phyloP scores from a whole-genome alignment of 1,284 basidiomycete genomes.

The Coniferiporia weirii region DNA sequence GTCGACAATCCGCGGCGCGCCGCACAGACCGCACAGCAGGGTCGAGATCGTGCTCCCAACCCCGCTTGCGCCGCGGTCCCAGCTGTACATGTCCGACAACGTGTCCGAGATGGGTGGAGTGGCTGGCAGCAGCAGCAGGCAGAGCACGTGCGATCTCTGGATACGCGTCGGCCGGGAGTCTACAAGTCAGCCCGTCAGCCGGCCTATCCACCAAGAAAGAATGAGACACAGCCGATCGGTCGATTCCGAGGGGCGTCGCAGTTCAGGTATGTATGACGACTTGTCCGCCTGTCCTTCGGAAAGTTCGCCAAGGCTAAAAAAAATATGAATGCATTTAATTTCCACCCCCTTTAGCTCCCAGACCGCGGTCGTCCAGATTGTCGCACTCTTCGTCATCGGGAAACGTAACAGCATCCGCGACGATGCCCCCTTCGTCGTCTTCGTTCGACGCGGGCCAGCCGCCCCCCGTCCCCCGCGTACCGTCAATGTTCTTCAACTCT shows the following conservation, averaged over 20 bases:
- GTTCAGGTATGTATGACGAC: no score
- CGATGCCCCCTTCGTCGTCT: background rate
- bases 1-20: slow-evolving; percentile 37
- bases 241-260: background rate
- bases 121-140: background rate
- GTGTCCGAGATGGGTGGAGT: background rate
- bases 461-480: slow-evolving; percentile 17
- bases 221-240: background rate
- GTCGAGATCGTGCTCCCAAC: slow-evolving; percentile 56
- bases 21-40: slow-evolving; percentile 48
- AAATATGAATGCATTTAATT: no score
- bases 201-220: background rate
- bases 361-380: background rate
- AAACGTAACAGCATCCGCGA: background rate
- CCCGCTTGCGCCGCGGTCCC: slow-evolving; percentile 41
- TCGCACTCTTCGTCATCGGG: slow-evolving; percentile 10
- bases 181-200: background rate
- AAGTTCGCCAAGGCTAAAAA: no score
- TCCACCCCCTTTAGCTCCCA: background rate
- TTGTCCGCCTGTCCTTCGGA: no score
- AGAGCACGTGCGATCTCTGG: slow-evolving; percentile 17
- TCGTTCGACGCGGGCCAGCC: slow-evolving; percentile 1
- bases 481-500: slow-evolving; percentile 6
- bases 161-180: slow-evolving; percentile 9
- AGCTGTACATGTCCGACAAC: slow-evolving; percentile 21